These are phyloP conservation scores for Kwoniella dendrophila DNA, from an alignment of 768 basidiomycete genomes.

Conservation along the genomic window DNA sequence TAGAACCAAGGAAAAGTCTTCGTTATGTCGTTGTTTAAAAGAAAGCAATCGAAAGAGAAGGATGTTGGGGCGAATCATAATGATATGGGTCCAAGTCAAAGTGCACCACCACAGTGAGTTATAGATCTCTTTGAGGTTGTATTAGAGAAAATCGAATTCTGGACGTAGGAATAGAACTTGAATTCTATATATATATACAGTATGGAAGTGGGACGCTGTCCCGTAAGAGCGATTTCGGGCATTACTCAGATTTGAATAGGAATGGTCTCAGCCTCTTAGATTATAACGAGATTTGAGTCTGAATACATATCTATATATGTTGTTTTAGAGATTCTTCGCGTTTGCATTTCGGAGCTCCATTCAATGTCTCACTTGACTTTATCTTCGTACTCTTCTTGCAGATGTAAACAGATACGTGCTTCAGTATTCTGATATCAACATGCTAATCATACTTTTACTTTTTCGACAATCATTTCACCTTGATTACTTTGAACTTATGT, in stretches of 20 bases:
- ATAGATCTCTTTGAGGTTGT: background rate
- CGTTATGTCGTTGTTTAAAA: constrained; percentile 47
- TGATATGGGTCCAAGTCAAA: constrained; percentile 14
- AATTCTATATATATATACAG: no score
- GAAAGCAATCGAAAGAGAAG: constrained; percentile 52
- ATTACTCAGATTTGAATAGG: no score
- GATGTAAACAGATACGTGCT: background rate
- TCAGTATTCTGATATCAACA: background rate
- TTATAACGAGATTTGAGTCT: no score
- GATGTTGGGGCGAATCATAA: constrained; percentile 21
- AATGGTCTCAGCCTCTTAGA: background rate
- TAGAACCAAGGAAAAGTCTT: no score
- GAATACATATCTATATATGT: background rate
- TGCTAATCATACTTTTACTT: background rate
- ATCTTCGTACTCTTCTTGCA: background rate
- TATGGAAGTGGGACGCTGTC: no score
- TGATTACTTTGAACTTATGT: background rate
- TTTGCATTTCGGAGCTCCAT: constrained; percentile 3
- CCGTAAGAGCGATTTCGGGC: no score
- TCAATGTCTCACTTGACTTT: constrained; percentile 11
- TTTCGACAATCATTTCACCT: background rate
- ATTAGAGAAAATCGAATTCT: background rate
- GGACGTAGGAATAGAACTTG: no score
- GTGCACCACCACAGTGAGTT: constrained; percentile 43
- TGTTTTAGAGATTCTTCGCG: background rate